Evolutionary conservation across 768 basidiomycete species (phyloP), one percentile per base, ranked within the genome.

Genomic region (Amanita thiersii): DNA sequence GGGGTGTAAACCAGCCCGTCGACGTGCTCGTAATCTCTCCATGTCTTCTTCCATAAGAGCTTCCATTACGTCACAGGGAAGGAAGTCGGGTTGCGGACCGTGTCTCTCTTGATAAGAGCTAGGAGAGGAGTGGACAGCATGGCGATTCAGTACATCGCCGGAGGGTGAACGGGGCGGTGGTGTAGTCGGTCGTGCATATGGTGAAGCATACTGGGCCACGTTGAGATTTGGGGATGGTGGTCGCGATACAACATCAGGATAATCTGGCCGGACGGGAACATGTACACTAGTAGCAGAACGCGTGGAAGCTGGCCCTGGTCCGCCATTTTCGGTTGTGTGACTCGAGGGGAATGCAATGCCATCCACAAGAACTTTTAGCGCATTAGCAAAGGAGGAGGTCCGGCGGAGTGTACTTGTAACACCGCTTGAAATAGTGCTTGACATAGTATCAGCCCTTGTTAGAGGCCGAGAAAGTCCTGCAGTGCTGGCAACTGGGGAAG

Each of bases 11-110:
- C 62, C 65, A 3, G 59, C 53, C 35, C 66, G 68, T 48, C 85
- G 66, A 17, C 89, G 73, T 23, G 87, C 82, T 15, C 81, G 68
- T 26, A 97, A 55, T 3, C 94, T 77, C 46, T 94, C 89, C 85
- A 94, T 88, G 52, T 98, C 94, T 54, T 94, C 91, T 52, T 90
- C 88, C 58, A 91, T 86, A 20, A 98, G 65, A 0, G 85, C 85
- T 47, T 89, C 84, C 66, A 96, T 86, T 15, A 91, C 86, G 50
- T 86, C 74, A 9, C 77, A 81, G 2, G 89, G 78, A 28, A 71
- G 54, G 53, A 84, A 90, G 40, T 79, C 75, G 31, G 65, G 64
- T 1, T 65, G 61, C 1, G 61, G 44, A 21, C 58, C 63, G 19
- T 60, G 50, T 2, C 52, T 40, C 12, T 62, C 62, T 7, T 62